phyloP scores from a whole-genome alignment of 2,329 filamentous ascomycete genomes.

The Fusarium irregulare region DNA sequence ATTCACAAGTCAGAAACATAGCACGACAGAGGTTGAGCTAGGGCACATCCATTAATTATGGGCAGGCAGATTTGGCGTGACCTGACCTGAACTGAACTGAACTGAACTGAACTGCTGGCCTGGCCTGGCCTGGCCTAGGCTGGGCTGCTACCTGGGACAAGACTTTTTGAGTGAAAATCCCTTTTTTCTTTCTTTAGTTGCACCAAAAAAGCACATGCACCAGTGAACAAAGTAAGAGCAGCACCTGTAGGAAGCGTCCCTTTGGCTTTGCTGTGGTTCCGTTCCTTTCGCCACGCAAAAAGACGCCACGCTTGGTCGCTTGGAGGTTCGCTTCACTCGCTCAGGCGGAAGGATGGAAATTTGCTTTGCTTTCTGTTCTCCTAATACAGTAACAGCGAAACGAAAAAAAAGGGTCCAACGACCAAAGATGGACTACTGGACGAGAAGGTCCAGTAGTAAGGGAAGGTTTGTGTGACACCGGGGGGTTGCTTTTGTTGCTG shows the following conservation, averaged over 20 bases:
- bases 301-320: conserved; percentile 15
- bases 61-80: conserved; percentile 34
- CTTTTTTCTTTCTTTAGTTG: neutral
- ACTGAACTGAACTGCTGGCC: neutral
- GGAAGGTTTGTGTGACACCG: neutral
- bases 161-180: conserved; percentile 21
- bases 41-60: conserved; percentile 30
- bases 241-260: conserved; percentile 11
- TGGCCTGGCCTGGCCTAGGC: no score
- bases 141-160: conserved; percentile 1
- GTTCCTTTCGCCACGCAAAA: conserved; percentile 26
- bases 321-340: neutral
- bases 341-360: conserved; percentile 1
- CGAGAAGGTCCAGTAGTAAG: neutral
- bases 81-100: neutral
- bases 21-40: conserved; percentile 20
- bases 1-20: conserved; percentile 25
- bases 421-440: neutral
- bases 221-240: neutral
- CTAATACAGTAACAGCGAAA: neutral
- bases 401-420: neutral
- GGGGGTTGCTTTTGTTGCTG: neutral
- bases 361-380: conserved; percentile 8
- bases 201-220: neutral
- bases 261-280: conserved; percentile 4